Conservation (phyloP, 495 filamentous ascomycete genomes). For the Penicillium angulare region DNA sequence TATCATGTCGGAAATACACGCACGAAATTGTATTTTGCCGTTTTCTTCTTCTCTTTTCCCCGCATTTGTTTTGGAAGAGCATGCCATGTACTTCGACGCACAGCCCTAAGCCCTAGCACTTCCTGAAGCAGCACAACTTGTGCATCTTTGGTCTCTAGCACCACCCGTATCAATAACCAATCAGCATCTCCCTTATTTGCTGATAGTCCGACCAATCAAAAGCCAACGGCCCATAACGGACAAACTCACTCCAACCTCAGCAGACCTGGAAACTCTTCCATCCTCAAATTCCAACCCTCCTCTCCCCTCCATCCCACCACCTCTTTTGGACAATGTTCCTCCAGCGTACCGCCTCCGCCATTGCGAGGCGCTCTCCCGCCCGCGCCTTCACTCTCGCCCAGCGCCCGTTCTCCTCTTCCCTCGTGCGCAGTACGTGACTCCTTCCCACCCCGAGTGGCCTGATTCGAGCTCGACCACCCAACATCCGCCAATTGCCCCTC, state of each 20-base stretch:
- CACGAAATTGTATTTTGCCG: too few relatives aligned
- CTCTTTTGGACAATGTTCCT: constrained; percentile 67
- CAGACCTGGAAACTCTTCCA: constrained; percentile 41
- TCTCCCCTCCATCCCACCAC: constrained; percentile 22
- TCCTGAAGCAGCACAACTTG: constrained; percentile 19
- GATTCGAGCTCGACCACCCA: constrained; percentile 22
- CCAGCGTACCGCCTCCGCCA: constrained; percentile 72
- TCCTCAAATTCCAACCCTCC: constrained; percentile 23
- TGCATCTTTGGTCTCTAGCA: constrained; percentile 19
- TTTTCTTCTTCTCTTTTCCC: too few relatives aligned
- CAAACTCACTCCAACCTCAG: constrained; percentile 41
- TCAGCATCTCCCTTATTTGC: constrained; percentile 21
- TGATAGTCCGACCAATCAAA: constrained; percentile 18
- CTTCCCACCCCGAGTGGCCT: constrained; percentile 19
- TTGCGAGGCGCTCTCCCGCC: constrained; percentile 67
- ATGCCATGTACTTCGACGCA: not conserved
- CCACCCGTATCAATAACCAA: constrained; percentile 32
- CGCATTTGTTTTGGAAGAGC: not conserved
- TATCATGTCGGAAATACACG: too few relatives aligned
- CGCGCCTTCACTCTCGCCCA: constrained; percentile 47
- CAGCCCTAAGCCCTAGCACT: constrained; percentile 32
- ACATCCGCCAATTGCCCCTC: constrained; percentile 14
- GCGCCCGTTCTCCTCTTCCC: constrained; percentile 49
- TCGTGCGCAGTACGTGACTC: constrained; percentile 47
- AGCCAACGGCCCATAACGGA: constrained; percentile 42